These are phyloP conservation scores for Neofusicoccum sp. DNA, from an alignment of 2,329 filamentous ascomycete species.

Conservation along the genomic window DNA sequence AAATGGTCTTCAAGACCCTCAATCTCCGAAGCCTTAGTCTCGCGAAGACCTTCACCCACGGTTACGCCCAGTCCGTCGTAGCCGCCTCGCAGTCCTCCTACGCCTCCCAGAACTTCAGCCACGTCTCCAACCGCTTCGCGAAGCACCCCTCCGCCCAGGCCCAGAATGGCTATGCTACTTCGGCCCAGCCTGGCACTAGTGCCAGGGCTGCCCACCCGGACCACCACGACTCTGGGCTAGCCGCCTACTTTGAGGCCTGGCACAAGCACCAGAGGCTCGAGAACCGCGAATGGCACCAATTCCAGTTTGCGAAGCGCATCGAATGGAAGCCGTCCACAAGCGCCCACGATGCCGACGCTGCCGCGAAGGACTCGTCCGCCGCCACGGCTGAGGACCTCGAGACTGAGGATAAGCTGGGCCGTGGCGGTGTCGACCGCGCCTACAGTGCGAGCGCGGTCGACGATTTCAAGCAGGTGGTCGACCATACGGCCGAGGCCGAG, in stretches of 20 bases:
- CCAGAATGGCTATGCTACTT: conserved; percentile 72
- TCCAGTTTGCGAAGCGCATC: conserved; percentile 83
- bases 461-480: conserved; percentile 60
- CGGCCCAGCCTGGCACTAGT: conserved; percentile 37
- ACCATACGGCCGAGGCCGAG: conserved; percentile 51
- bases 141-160: conserved; percentile 62
- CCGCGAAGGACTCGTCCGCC: conserved; percentile 32
- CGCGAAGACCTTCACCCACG: conserved; percentile 94
- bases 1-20: conserved; percentile 81
- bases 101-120: conserved; percentile 63
- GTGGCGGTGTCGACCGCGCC: conserved; percentile 47
- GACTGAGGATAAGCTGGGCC: conserved; percentile 27
- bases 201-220: conserved; percentile 38
- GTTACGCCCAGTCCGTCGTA: conserved; percentile 97
- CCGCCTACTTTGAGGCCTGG: conserved; percentile 89
- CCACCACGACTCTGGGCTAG: conserved; percentile 62
- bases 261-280: conserved; percentile 74
- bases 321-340: conserved; percentile 73
- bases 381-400: conserved; percentile 31
- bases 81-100: conserved; percentile 87
- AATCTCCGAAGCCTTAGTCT: conserved; percentile 96
- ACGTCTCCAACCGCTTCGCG: conserved; percentile 47
- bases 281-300: conserved; percentile 87
- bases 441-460: conserved; percentile 61
- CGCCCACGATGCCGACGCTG: conserved; percentile 42